Evolutionary conservation across 192 early-diverging fungal genomes (phyloP).

Genomic region (Rhizophagus prolifer): DNA sequence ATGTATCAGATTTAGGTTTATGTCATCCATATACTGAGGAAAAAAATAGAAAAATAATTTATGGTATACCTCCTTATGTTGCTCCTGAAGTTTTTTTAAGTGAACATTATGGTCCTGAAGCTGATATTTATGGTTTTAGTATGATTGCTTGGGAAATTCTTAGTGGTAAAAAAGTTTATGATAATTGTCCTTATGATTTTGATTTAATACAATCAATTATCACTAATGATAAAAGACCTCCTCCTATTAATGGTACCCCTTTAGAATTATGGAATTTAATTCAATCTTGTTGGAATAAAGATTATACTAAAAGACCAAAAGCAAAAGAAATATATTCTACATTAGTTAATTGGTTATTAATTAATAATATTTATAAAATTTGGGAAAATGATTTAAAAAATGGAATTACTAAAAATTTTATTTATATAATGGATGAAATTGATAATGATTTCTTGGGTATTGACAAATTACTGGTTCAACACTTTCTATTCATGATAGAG

Average conservation of each 20-base stretch:
- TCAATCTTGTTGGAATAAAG: neutral
- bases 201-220: neutral
- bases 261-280: neutral
- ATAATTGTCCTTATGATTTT: neutral
- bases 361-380: neutral
- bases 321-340: neutral
- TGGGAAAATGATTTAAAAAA: neutral
- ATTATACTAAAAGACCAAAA: neutral
- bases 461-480: too few species aligned
- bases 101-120: neutral
- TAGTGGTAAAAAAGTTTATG: neutral
- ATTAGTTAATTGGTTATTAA: neutral
- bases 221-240: neutral
- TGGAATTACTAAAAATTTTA: neutral
- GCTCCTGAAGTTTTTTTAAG: neutral
- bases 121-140: neutral
- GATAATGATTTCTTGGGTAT: neutral
- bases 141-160: neutral
- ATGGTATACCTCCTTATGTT: neutral
- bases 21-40: conserved; percentile 31
- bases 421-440: neutral
- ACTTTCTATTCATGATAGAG: neutral
- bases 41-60: neutral
- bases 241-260: neutral
- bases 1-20: conserved; percentile 40